Evolutionary conservation across 306 rosid genomes (phyloP).

Genomic region (Hippophae tibetana): DNA sequence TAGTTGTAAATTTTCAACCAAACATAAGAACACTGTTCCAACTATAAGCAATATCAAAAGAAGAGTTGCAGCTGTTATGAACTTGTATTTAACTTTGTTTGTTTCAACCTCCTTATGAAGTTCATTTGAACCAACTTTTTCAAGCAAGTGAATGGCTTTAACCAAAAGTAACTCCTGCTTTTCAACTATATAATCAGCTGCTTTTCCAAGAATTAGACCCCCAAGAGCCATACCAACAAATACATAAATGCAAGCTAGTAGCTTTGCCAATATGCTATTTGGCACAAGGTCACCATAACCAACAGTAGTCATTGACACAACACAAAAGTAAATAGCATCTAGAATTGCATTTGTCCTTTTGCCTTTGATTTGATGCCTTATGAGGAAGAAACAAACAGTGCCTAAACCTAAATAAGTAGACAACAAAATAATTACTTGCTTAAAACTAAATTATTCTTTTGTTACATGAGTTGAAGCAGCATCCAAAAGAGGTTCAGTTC

Average conservation of each 20-base stretch:
- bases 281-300: constrained; percentile 94
- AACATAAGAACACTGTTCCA: constrained; percentile 45
- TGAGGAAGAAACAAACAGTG: constrained; percentile 54
- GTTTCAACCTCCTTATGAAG: constrained; percentile 37
- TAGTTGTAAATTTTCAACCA: constrained; percentile 42
- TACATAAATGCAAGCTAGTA: constrained; percentile 65
- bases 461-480: constrained; percentile 1
- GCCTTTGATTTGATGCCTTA: constrained; percentile 47
- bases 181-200: constrained; percentile 68
- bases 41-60: constrained; percentile 34
- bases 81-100: constrained; percentile 46
- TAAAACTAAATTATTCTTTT: constrained; percentile 33
- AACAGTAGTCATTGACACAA: constrained; percentile 84
- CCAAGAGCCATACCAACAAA: constrained; percentile 63
- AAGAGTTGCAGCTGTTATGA: constrained; percentile 27
- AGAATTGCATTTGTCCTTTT: constrained; percentile 49
- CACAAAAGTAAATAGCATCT: constrained; percentile 71
- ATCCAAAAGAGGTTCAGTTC: constrained; percentile 3
- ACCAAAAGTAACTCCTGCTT: constrained; percentile 61
- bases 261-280: constrained; percentile 41
- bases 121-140: constrained; percentile 22
- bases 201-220: constrained; percentile 62
- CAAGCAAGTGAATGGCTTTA: constrained; percentile 32
- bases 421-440: constrained; percentile 30
- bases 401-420: constrained; percentile 54